These are phyloP conservation scores for Zasmidium cellare DNA, from an alignment of 2,329 filamentous ascomycete species.

Conservation along the genomic window DNA sequence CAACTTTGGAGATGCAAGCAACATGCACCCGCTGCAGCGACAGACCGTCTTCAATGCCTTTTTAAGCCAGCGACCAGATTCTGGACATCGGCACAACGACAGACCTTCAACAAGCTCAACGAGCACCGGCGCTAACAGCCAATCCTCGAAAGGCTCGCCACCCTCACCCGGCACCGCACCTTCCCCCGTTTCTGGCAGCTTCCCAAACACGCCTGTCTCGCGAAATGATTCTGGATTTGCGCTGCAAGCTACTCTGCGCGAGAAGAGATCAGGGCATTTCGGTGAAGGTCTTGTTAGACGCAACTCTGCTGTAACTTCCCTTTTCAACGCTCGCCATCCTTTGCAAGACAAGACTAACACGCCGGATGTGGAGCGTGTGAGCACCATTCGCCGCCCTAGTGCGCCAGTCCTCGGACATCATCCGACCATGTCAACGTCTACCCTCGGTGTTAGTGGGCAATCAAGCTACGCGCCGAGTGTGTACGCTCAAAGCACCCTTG, in stretches of 20 bases:
- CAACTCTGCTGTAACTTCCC: constrained; percentile 69
- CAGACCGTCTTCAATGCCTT: constrained; percentile 90
- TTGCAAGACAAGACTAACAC: constrained; percentile 33
- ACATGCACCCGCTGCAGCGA: constrained; percentile 52
- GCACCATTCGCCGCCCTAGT: constrained; percentile 62
- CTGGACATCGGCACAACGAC: constrained; percentile 58
- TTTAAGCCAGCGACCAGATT: constrained; percentile 69
- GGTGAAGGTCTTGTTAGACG: constrained; percentile 63
- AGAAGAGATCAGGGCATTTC: constrained; percentile 94
- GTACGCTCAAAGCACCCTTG: constrained; percentile 82
- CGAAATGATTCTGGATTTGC: constrained; percentile 90
- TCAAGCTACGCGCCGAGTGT: constrained; percentile 73
- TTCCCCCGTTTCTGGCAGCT: constrained; percentile 76
- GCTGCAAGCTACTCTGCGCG: constrained; percentile 78
- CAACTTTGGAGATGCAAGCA: constrained; percentile 67
- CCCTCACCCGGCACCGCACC: constrained; percentile 68
- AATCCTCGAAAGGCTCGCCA: constrained; percentile 47
- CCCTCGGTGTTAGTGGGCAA: constrained; percentile 43
- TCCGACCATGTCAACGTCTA: constrained; percentile 67
- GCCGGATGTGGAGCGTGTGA: constrained; percentile 59
- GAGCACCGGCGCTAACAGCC: constrained; percentile 37
- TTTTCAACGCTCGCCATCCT: constrained; percentile 29
- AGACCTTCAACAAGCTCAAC: constrained; percentile 73
- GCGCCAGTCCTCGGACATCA: constrained; percentile 60
- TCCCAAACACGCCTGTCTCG: constrained; percentile 78